Conservation (phyloP, 345 rosid species). For the Linum trigynum region DNA sequence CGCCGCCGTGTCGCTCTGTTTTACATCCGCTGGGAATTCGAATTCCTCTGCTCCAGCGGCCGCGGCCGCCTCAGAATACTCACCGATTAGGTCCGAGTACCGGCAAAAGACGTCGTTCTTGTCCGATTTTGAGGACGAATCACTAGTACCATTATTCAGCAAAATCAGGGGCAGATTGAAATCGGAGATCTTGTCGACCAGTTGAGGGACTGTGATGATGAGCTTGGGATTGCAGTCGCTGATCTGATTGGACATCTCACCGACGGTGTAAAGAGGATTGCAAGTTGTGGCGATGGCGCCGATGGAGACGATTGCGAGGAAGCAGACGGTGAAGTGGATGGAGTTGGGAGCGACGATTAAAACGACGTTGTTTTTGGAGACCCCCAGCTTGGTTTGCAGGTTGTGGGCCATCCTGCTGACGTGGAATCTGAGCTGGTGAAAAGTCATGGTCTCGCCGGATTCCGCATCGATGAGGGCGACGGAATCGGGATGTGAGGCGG, state of each 20-base stretch:
- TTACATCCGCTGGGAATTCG: slow-evolving; percentile 5
- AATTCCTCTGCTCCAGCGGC: not conserved
- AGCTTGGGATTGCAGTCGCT: slow-evolving; percentile 23
- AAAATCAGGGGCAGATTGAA: slow-evolving; percentile 14
- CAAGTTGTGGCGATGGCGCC: slow-evolving; percentile 27
- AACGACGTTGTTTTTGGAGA: slow-evolving; percentile 18
- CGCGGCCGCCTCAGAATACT: no score
- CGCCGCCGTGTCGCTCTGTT: slow-evolving; percentile 28
- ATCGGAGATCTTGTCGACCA: slow-evolving; percentile 3
- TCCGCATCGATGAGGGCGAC: slow-evolving; percentile 11
- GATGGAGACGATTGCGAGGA: slow-evolving; percentile 28
- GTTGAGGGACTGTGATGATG: slow-evolving; percentile 9
- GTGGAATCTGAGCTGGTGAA: slow-evolving; percentile 14
- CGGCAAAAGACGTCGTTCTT: not conserved
- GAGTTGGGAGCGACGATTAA: slow-evolving; percentile 22
- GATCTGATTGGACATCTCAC: slow-evolving; percentile 26
- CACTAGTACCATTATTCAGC: not conserved
- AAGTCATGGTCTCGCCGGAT: slow-evolving; percentile 6
- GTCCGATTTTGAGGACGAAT: no score
- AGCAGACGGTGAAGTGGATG: slow-evolving; percentile 22
- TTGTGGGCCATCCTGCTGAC: slow-evolving; percentile 10
- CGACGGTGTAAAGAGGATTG: slow-evolving; percentile 20
- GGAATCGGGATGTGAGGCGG: slow-evolving; percentile 11
- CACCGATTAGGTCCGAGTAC: slow-evolving; percentile 5
- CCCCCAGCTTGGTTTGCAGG: not conserved